phyloP scores from a whole-genome alignment of 169 alveolate genomes.

The Amoebophrya sp. region DNA sequence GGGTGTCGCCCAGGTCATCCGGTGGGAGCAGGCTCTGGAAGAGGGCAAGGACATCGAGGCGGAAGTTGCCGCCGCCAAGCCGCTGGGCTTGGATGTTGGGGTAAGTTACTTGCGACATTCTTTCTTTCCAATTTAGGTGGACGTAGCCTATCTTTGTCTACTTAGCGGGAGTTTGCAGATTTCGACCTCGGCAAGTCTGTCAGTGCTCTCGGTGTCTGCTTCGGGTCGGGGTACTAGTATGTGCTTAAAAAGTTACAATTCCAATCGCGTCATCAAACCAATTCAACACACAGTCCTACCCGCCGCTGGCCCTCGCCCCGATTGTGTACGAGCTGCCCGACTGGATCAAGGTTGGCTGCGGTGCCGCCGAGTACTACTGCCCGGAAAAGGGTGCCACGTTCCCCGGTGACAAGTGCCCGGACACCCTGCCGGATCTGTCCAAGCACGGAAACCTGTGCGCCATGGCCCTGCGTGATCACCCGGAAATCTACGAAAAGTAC shows the following conservation, averaged over 20 bases:
- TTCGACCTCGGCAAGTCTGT: too few relatives aligned
- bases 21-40: slow-evolving; percentile 40
- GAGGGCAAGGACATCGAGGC: slow-evolving; percentile 31
- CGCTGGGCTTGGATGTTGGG: not conserved
- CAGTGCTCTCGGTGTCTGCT: too few relatives aligned
- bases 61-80: not conserved
- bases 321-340: not conserved
- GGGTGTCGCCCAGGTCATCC: slow-evolving; percentile 34
- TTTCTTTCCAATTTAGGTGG: too few relatives aligned
- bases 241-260: too few relatives aligned
- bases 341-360: slow-evolving; percentile 29
- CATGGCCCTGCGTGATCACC: not conserved
- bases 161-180: too few relatives aligned
- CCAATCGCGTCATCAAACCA: too few relatives aligned
- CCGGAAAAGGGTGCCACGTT: slow-evolving; percentile 25
- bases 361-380: slow-evolving; percentile 34
- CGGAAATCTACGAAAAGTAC: not conserved
- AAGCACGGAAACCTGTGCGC: slow-evolving; percentile 27
- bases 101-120: too few relatives aligned
- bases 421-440: slow-evolving; percentile 29
- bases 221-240: too few relatives aligned
- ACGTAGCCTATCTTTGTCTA: too few relatives aligned
- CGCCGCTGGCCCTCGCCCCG: slow-evolving; percentile 28
- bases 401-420: slow-evolving; percentile 30
- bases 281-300: slow-evolving; percentile 22